phyloP scores from a whole-genome alignment of 2,329 filamentous ascomycete species.

The Phialemonium atrogriseum region DNA sequence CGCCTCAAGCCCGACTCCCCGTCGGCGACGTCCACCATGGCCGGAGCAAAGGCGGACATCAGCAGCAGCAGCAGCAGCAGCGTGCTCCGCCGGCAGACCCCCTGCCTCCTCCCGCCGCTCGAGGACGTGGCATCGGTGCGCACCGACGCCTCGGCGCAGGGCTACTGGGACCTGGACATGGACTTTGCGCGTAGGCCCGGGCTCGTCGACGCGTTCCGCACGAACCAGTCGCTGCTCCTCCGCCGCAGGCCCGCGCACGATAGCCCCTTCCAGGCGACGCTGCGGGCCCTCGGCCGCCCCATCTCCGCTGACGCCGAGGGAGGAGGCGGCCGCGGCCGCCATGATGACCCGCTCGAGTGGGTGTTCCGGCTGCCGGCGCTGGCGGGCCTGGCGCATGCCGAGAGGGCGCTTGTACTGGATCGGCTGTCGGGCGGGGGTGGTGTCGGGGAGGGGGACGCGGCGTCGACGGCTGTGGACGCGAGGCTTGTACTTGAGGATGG shows the following conservation, averaged over 20 bases:
- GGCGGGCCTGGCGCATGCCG: conserved; percentile 50
- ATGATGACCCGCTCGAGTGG: conserved; percentile 57
- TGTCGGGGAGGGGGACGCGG: conserved; percentile 31
- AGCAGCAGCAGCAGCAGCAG: conserved; percentile 24
- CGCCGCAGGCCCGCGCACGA: conserved; percentile 62
- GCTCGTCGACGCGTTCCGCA: conserved; percentile 56
- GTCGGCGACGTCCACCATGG: conserved; percentile 26
- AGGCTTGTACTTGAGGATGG: conserved; percentile 56
- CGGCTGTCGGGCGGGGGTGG: conserved; percentile 36
- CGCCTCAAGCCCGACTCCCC: conserved; percentile 38
- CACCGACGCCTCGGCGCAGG: conserved; percentile 51
- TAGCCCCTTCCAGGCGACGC: conserved; percentile 62
- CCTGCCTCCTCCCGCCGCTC: conserved; percentile 57
- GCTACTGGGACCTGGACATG: conserved; percentile 75
- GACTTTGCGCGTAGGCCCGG: conserved; percentile 59
- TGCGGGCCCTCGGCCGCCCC: conserved; percentile 57
- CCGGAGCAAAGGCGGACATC: conserved; percentile 26
- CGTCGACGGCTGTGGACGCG: conserved; percentile 53
- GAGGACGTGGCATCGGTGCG: conserved; percentile 51
- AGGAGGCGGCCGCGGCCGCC: conserved; percentile 18
- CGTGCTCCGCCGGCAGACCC: conserved; percentile 37
- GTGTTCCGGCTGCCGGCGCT: conserved; percentile 58
- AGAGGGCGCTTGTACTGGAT: conserved; percentile 55
- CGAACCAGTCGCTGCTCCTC: conserved; percentile 67
- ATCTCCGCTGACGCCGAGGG: conserved; percentile 16